Base-by-base conservation (phyloP, 2,329 filamentous ascomycete species). In the Exophiala bonariae region DNA sequence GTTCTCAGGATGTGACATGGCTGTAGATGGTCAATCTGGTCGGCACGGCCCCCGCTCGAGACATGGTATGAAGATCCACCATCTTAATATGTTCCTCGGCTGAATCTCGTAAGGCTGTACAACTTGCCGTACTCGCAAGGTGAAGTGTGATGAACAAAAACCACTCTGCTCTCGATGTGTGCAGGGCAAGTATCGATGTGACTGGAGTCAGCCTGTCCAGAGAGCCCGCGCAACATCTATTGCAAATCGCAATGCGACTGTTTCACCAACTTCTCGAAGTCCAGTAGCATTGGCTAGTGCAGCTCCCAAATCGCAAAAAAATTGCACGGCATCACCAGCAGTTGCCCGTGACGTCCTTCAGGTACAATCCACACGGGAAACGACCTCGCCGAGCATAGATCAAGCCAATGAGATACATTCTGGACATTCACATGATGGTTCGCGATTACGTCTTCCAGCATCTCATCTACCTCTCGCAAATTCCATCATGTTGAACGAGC, bases 161-260 rank as follows among this genome's bases (percentile, higher is more conserved):
- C 66, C 66, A 3, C 41, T 62, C 16, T 69, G 66, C 44, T 50
- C 48, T 19, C 64, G 65, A 35, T 69, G 66, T 44, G 44, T 47
- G 17, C 58, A 63, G 16, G 41, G 67, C 26, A 57, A 54, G 14
- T 50, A 68, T 20, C 53, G 52, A 40, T 68, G 66, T 41, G 65
- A 66, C 52, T 68, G 65, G 66, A 62, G 61, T 13, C 58, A 65
- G 44, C 60, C 60, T 41, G 22, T 41, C 8, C 22, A 26, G 23
- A 26, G 23, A 26, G 23, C 11, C 23, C 23, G 23, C 23, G 23
- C 23, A 26, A 11, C 23, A 6, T 26, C 23, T 6, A 26, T 11
- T 26, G 6, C 23, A 26, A 20, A 22, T 10, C 17, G 11, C 14
- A 26, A 41, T 13, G 3, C 26, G 7, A 26, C 6, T 26, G 22